Conservation (phyloP, 1,284 basidiomycete genomes). For the Paramarasmius palmivorus region DNA sequence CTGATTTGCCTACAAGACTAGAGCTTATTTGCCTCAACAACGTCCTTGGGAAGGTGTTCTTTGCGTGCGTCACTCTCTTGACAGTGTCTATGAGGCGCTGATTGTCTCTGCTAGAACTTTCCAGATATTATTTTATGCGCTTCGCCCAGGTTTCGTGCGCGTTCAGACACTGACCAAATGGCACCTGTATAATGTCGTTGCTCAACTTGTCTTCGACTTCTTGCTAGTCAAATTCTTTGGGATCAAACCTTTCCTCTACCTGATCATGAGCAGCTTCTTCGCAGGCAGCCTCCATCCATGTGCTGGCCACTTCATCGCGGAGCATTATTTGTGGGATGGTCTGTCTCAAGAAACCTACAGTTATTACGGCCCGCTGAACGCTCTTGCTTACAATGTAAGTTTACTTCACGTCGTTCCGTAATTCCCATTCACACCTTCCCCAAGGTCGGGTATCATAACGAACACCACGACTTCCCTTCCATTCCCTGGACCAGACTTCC, state of each 20-base stretch:
- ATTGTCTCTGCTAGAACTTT: slow-evolving; percentile 71
- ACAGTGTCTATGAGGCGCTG: not conserved
- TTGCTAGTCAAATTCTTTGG: slow-evolving; percentile 67
- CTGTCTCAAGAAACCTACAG: slow-evolving; percentile 93
- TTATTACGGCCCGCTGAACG: slow-evolving; percentile 93
- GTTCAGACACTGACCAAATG: slow-evolving; percentile 80
- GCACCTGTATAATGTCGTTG: slow-evolving; percentile 79
- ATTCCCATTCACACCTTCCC: not conserved
- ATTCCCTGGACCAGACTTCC: slow-evolving; percentile 96
- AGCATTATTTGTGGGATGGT: slow-evolving; percentile 93
- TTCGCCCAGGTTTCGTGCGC: slow-evolving; percentile 94
- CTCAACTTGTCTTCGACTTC: slow-evolving; percentile 76
- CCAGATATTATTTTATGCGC: slow-evolving; percentile 97
- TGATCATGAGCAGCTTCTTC: slow-evolving; percentile 89
- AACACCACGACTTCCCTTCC: slow-evolving; percentile 98
- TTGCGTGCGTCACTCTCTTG: slow-evolving; percentile 65
- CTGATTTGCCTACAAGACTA: slow-evolving; percentile 86
- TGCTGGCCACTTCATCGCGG: slow-evolving; percentile 97
- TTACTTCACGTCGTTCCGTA: not conserved
- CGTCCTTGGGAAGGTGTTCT: slow-evolving; percentile 96
- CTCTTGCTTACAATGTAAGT: slow-evolving; percentile 91
- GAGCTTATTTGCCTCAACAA: slow-evolving; percentile 91
- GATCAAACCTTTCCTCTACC: slow-evolving; percentile 72
- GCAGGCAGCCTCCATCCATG: slow-evolving; percentile 95
- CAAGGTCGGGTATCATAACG: slow-evolving; percentile 96